Percentiles rank a stretch among this genome's conserved stretches.
These are phyloP conservation scores for Grosmannia huntii DNA, from an alignment of 2,329 filamentous ascomycete species.

Conservation along the genomic window DNA sequence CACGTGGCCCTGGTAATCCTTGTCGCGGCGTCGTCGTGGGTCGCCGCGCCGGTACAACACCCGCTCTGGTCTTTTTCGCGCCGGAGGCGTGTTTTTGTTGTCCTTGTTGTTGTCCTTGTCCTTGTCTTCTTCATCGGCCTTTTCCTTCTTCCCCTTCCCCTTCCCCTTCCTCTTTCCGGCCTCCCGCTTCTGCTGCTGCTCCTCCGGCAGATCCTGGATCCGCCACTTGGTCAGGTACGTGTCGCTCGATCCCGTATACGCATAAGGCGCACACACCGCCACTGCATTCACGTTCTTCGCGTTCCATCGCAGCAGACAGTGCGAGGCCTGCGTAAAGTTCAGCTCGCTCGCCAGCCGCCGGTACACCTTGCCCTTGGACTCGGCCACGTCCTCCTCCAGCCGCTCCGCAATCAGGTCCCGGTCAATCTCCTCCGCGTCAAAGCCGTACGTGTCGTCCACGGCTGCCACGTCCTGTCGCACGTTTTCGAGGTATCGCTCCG, in stretches of 20 bases:
- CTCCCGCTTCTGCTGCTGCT: slow-evolving; percentile 48
- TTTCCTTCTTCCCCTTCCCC: slow-evolving; percentile 18
- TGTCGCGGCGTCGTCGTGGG: slow-evolving; percentile 45
- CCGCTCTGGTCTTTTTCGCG: slow-evolving; percentile 48
- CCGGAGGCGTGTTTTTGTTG: slow-evolving; percentile 23
- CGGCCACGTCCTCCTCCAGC: slow-evolving; percentile 82
- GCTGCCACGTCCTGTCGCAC: slow-evolving; percentile 57
- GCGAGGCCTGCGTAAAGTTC: slow-evolving; percentile 52
- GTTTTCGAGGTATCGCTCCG: slow-evolving; percentile 87
- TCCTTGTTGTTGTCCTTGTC: background rate
- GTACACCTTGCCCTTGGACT: slow-evolving; percentile 83
- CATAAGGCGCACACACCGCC: slow-evolving; percentile 64
- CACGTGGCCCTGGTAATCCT: slow-evolving; percentile 63
- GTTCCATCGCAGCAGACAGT: slow-evolving; percentile 67
- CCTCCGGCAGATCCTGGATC: slow-evolving; percentile 51
- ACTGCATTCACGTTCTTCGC: slow-evolving; percentile 67
- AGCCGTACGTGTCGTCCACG: slow-evolving; percentile 56
- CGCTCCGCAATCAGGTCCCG: slow-evolving; percentile 82
- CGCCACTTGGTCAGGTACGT: slow-evolving; percentile 80
- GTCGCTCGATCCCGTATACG: slow-evolving; percentile 84
- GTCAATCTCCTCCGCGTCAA: slow-evolving; percentile 90
- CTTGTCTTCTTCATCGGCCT: background rate
- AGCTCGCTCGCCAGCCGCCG: slow-evolving; percentile 63
- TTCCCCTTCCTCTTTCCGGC: slow-evolving; percentile 41
- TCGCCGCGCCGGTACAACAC: slow-evolving; percentile 52